Conservation (phyloP, 768 basidiomycete species). For the Termitomyces sp. region DNA sequence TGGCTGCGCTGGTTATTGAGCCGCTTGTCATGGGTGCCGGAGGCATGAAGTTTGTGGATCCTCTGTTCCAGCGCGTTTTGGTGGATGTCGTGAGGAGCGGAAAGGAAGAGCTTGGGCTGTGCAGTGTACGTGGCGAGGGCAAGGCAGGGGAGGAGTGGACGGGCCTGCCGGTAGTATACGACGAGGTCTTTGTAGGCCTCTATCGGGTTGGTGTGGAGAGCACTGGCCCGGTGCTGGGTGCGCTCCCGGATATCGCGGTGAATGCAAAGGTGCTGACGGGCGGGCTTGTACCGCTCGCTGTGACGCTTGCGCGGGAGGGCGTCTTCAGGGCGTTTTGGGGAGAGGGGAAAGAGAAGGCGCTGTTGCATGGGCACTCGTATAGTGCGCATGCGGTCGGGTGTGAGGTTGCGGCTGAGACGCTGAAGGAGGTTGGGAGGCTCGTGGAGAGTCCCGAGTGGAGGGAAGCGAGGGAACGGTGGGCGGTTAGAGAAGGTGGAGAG, state of each 20-base stretch:
- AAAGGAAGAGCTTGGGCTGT: slow-evolving; percentile 3
- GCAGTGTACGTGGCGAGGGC: not conserved
- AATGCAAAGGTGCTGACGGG: slow-evolving; percentile 94
- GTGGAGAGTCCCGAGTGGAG: slow-evolving; percentile 54
- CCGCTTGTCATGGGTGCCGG: slow-evolving; percentile 94
- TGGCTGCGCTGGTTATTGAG: slow-evolving; percentile 84
- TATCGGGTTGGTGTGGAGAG: slow-evolving; percentile 79
- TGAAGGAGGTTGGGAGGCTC: slow-evolving; percentile 58
- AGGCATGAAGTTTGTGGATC: slow-evolving; percentile 97
- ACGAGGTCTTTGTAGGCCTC: slow-evolving; percentile 95
- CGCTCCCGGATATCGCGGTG: slow-evolving; percentile 82
- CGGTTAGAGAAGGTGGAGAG: slow-evolving; percentile 41
- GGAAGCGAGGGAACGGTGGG: slow-evolving; percentile 60
- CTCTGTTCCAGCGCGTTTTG: slow-evolving; percentile 88
- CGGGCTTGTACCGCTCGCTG: slow-evolving; percentile 82
- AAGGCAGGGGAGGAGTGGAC: slow-evolving; percentile 36
- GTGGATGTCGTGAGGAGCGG: slow-evolving; percentile 69
- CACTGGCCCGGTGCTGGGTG: slow-evolving; percentile 60
- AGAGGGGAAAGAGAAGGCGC: slow-evolving; percentile 73
- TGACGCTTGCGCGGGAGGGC: slow-evolving; percentile 75
- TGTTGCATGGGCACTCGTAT: slow-evolving; percentile 94
- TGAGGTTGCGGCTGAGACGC: slow-evolving; percentile 80
- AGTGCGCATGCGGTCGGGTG: slow-evolving; percentile 94
- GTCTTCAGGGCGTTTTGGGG: slow-evolving; percentile 82
- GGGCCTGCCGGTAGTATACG: slow-evolving; percentile 88